Base-by-base conservation (phyloP, 345 rosid species). In the Noccaea caerulescens region DNA sequence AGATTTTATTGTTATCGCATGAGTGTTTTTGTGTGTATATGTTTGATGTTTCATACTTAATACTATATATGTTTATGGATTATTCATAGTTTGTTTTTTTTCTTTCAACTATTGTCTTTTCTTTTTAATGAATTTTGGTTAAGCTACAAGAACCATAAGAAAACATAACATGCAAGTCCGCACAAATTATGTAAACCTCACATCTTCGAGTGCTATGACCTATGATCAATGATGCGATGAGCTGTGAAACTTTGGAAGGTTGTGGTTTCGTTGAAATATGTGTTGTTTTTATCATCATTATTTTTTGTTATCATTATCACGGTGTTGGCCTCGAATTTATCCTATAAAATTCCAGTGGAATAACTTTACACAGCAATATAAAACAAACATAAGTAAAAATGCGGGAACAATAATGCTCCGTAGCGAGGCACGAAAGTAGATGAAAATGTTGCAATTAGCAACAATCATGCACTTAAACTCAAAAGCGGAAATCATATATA, bases 181-280 rank as follows among this genome's bases (percentile, higher is more conserved):
- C 3, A 46, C 33, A 63, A 55, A 36, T 27, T 18, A 55, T 63
- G 49, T 64, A 9, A 72, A 36, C 47, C 41, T 72, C 75, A 51
- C 43, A 61, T 51, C 63, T 42, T 37, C 30, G n/a, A 53, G 16
- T 16, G 65, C 25, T 72, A 27, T 27, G 30, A 27, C 30, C 3
- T 2, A 27, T 37, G 64, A 56, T 36, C 64, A 27, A 38, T 66
- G 77, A 47, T 50, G 4, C 47, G 7, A 34, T 66, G 72, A 73
- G 72, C 77, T 41, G 54, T 65, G 72, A 49, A 57, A 57, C 1
- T 55, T 23, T 64, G 51, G 65, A 72, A 37, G 64, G 20, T 63
- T 63, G 20, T 42, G 30, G 53, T 54, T n/a, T n/a, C 13, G 4
- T 43, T 62, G 46, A 18, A 10, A 43, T 8, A 14, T 41, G 68